Conservation (phyloP, 495 filamentous ascomycete species). For the Bacidia rubella region DNA sequence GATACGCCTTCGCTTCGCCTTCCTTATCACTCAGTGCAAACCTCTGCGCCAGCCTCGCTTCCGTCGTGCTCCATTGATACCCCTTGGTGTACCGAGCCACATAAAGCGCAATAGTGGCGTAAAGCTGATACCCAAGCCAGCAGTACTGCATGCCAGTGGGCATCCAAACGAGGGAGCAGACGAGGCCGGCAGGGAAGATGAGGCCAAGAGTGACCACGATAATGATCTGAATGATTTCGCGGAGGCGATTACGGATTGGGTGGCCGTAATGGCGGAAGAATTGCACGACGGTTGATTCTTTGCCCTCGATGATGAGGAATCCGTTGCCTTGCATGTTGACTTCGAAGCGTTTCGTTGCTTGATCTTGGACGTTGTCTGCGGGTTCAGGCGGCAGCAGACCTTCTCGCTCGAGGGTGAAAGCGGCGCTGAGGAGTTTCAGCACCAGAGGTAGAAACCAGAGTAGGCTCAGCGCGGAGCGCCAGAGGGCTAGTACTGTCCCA, state of each 20-base stretch:
- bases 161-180: constrained; percentile 11
- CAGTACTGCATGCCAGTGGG: constrained; percentile 6
- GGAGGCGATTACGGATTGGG: constrained; percentile 10
- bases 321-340: constrained; percentile 7
- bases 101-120: constrained; percentile 9
- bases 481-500: neutral
- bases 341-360: constrained; percentile 6
- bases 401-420: constrained; percentile 2
- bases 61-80: constrained; percentile 5
- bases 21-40: neutral
- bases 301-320: constrained; percentile 12
- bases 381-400: neutral
- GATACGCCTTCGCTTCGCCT: neutral
- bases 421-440: constrained; percentile 8
- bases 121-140: constrained; percentile 12
- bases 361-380: neutral
- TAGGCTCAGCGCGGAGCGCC: neutral
- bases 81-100: neutral
- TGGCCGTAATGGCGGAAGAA: constrained; percentile 14
- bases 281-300: constrained; percentile 6
- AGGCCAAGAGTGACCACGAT: constrained; percentile 10
- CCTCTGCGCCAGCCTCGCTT: constrained; percentile 1
- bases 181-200: constrained; percentile 7
- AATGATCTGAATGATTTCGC: constrained; percentile 9
- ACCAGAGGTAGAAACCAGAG: constrained; percentile 6